Base-by-base conservation (phyloP, 225 moss, liverwort and hornwort genomes). In the Neckera pumila region DNA sequence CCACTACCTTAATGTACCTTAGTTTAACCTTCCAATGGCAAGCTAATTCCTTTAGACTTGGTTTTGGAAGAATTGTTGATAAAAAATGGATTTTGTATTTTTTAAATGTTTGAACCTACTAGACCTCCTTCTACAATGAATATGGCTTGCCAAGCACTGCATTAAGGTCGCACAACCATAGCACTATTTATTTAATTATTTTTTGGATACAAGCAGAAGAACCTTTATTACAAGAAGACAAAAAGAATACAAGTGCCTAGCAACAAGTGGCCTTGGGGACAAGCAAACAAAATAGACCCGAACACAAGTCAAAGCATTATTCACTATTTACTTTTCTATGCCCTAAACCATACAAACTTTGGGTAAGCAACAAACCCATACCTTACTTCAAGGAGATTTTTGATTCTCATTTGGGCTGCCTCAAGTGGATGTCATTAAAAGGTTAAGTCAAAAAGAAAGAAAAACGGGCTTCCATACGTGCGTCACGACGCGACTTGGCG, bases 81-180 rank as follows among this genome's bases (percentile, higher is more conserved):
- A 17, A 6, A 73, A 45, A 28, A 16, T 43, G 1, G 11, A 1
- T 73, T 45, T 10, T 17, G 2, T 17, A 43, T 28, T 6, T 73
- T 5, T 28, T 17, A 11, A 73, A 45, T 45, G 4, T 73, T 73
- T 73, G 11, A 45, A 30, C 2, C 17, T 17, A 17, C 0, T 17
- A 28, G 1, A 72, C 16, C 10, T 1, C 3, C 10, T 72, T 10
- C 2, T 25, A 0, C 1, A 25, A 0, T 25, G 14, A 70, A 69
- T 7, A n/a, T 67, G 17, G 17, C 53, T 53, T 53, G 5, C 53
- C 53, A 53, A 53, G 14, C 51, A 51, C 4, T 53, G 17, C 53
- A 53, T 53, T 53, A 16, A 53, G 38, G 6, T 17, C 17, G 17
- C 53, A 53, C 3, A 53, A 17, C 17, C 53, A 53, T 16, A 56